These are phyloP conservation scores for Xylariomycetidae sp. DNA, from an alignment of 2,329 filamentous ascomycete genomes.

Conservation along the genomic window DNA sequence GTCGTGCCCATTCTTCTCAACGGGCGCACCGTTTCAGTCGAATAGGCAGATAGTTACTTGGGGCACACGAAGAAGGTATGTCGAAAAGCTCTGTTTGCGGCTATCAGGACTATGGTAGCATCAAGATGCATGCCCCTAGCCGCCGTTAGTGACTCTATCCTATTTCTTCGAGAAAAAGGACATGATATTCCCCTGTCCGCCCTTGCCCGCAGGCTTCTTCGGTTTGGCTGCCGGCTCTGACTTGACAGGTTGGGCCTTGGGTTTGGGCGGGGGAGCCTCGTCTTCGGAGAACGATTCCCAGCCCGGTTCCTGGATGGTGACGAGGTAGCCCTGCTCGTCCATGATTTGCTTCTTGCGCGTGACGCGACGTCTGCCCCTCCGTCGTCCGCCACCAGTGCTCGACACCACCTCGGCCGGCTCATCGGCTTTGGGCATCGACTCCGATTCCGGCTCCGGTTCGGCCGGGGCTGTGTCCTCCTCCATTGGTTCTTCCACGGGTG, in stretches of 20 bases:
- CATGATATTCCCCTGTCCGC: slow-evolving; percentile 27
- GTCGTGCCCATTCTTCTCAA: no score
- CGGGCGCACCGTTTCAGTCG: no score
- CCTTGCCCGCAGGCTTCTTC: slow-evolving; percentile 22
- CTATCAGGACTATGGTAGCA: no score
- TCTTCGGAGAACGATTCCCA: slow-evolving; percentile 32
- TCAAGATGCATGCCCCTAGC: no score
- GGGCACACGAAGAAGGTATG: no score
- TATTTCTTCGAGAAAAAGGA: slow-evolving; percentile 30
- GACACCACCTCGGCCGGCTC: slow-evolving; percentile 24
- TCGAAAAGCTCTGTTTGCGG: no score
- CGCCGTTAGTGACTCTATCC: no score
- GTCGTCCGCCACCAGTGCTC: slow-evolving; percentile 20
- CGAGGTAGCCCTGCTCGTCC: slow-evolving; percentile 29
- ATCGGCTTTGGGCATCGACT: slow-evolving; percentile 16
- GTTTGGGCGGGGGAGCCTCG: slow-evolving; percentile 20
- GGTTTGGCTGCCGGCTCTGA: slow-evolving; percentile 17
- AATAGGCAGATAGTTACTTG: no score
- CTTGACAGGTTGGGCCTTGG: slow-evolving; percentile 14
- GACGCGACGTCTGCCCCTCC: slow-evolving; percentile 25
- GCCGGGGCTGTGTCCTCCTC: slow-evolving; percentile 9
- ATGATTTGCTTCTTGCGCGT: slow-evolving; percentile 28
- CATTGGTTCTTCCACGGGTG: slow-evolving; percentile 22
- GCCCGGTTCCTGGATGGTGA: slow-evolving; percentile 27
- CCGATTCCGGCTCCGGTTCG: slow-evolving; percentile 16